Evolutionary conservation across 306 rosid species (phyloP), one percentile per base, ranked within the genome.

Genomic region (Arachis hypogaea): DNA sequence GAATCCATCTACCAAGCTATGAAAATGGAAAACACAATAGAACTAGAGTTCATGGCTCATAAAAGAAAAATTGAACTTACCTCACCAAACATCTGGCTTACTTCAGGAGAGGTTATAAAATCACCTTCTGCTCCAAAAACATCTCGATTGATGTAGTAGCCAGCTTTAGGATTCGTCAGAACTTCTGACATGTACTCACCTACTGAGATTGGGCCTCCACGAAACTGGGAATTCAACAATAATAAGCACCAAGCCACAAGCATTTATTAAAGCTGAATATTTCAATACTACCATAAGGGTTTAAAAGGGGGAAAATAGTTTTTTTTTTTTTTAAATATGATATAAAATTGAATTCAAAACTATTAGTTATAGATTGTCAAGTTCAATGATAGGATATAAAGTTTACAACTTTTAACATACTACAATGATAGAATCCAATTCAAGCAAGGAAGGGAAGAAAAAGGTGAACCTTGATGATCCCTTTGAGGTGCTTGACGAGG

Each of bases 31-130:
- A 29, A 11, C 46, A 49, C 44, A 50, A n/a, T 10, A 61, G 10
- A 67, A 43, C 36, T 68, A 58, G 36, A 51, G 30, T 69, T 67
- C 14, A 65, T 50, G 43, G 47, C 44, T 41, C 74, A 54, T 7
- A 11, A 64, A 1, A 56, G 11, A 33, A 33, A 33, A 33, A 33
- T 33, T 33, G 3, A 68, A 91, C 90, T 91, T 87, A 52, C 98
- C 97, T 92, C 97, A 36, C 99, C 97, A 83, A 89, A 94, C 98
- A 94, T 94, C 78, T 94, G 99, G 89, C 93, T 89, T 3, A 92
- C 99, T 90, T 94, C 98, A 73, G 99, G 99, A 47, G 99, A 94
- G 46, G 96, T 94, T 62, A 94, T 87, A 60, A 94, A 94, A 85
- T 94, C 99, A 63, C 97, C 99, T 72, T 86, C 82, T 3, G 92